Evolutionary conservation across 73 alveolate species (phyloP).

Genomic region (Paramecium bursaria): DNA sequence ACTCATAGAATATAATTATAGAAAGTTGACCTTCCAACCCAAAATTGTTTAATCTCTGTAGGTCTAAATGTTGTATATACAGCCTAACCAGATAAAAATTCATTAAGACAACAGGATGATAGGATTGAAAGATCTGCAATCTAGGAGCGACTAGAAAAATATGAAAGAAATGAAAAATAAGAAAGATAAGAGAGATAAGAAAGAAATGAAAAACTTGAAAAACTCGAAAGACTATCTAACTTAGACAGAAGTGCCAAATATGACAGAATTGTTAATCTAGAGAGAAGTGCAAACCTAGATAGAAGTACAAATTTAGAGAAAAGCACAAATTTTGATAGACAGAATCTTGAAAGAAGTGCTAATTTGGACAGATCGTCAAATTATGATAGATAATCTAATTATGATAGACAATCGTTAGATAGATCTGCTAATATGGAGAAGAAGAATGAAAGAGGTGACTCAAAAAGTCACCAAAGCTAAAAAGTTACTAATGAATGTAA

Average conservation of each 20-base stretch:
- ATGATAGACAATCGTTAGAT: background rate
- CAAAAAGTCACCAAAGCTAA: background rate
- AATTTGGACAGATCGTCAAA: too few relatives aligned
- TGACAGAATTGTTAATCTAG: background rate
- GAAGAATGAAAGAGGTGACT: background rate
- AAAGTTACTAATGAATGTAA: background rate
- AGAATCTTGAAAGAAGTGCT: too few relatives aligned
- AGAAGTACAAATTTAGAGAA: too few relatives aligned
- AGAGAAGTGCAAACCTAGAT: background rate
- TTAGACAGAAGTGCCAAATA: too few relatives aligned
- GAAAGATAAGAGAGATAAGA: too few relatives aligned
- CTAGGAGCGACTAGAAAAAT: slow-evolving; percentile 4
- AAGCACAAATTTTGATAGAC: too few relatives aligned
- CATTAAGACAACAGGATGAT: background rate
- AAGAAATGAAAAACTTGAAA: too few relatives aligned
- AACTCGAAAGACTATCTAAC: too few relatives aligned
- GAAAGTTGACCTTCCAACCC: slow-evolving; percentile 16
- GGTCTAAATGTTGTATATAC: slow-evolving; percentile 37
- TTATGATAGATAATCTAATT: background rate
- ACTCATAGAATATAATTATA: slow-evolving; percentile 45
- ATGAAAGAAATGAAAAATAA: background rate
- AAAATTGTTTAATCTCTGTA: background rate
- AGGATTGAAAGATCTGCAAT: background rate
- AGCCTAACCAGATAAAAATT: background rate
- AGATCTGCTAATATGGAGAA: too few relatives aligned